Percentiles rank a stretch among this genome's conserved stretches.
Evolutionary conservation across 345 rosid genomes (phyloP).

Genomic region (Acer yangbiense): DNA sequence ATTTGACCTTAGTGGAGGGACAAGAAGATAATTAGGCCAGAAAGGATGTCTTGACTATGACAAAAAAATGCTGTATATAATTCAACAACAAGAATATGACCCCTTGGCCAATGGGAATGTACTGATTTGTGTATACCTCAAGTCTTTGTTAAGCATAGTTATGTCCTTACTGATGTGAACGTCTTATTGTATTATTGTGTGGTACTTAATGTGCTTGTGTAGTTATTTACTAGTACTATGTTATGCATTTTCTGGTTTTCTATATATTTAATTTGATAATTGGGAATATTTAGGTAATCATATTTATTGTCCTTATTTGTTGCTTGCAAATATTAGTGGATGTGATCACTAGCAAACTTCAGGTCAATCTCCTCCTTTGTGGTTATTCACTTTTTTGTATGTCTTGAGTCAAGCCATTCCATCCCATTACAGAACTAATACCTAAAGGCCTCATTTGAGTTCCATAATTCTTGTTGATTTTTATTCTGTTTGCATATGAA

Average conservation of each 20-base stretch:
- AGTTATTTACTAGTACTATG: background rate
- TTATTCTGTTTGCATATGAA: background rate
- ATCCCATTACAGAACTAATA: background rate
- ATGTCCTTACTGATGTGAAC: background rate
- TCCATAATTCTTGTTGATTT: background rate
- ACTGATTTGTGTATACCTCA: background rate
- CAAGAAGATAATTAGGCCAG: background rate
- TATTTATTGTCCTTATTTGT: background rate
- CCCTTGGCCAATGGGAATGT: background rate
- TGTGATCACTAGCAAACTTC: background rate
- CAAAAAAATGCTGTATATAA: background rate
- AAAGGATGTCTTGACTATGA: constrained; percentile 2
- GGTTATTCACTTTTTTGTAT: background rate
- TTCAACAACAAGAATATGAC: background rate
- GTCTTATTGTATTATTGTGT: background rate
- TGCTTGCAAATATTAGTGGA: constrained; percentile 12
- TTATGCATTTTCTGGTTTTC: background rate
- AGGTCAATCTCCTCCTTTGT: background rate
- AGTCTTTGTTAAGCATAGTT: background rate
- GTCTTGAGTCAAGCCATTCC: background rate
- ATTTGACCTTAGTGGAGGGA: background rate
- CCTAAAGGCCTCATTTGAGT: background rate
- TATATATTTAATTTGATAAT: background rate
- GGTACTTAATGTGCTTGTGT: background rate
- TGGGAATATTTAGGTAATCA: background rate